Conservation (phyloP, 2,329 filamentous ascomycete species). For the Parascedosporium putredinis region DNA sequence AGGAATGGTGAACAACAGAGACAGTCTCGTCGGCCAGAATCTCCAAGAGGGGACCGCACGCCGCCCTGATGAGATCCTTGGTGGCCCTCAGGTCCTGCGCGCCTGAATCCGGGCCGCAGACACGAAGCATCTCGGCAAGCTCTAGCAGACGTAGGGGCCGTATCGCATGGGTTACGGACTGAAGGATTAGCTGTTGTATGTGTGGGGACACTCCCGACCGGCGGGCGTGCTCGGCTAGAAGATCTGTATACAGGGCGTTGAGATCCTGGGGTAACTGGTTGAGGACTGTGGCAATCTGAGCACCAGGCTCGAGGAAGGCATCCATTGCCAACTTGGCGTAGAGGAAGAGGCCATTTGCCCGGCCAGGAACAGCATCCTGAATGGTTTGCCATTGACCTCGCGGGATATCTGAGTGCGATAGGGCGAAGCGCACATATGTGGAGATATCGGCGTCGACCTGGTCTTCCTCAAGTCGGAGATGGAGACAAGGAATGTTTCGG, state of each 20-base stretch:
- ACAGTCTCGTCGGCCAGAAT: slow-evolving; percentile 33
- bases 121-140: slow-evolving; percentile 23
- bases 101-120: slow-evolving; percentile 9
- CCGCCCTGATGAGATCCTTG: slow-evolving; percentile 27
- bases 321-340: slow-evolving; percentile 34
- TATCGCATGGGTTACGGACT: slow-evolving; percentile 29
- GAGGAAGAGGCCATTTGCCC: slow-evolving; percentile 32
- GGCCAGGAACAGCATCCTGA: slow-evolving; percentile 21
- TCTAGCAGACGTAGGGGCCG: slow-evolving; percentile 32
- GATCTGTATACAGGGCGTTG: slow-evolving; percentile 28
- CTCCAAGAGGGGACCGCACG: slow-evolving; percentile 34
- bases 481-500: slow-evolving; percentile 11
- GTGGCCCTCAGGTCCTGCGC: slow-evolving; percentile 15
- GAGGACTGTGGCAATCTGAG: slow-evolving; percentile 18
- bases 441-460: slow-evolving; percentile 29
- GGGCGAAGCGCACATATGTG: slow-evolving; percentile 21
- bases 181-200: slow-evolving; percentile 28
- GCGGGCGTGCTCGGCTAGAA: slow-evolving; percentile 26
- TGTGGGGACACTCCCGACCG: slow-evolving; percentile 20
- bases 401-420: slow-evolving; percentile 12
- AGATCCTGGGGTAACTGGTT: slow-evolving; percentile 23
- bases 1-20: slow-evolving; percentile 35
- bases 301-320: slow-evolving; percentile 19
- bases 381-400: slow-evolving; percentile 14
- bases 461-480: slow-evolving; percentile 26